A percentile compares a stretch with the other conserved stretches of the same genome.
These are phyloP conservation scores for Apostasia ramifera DNA, from an alignment of 106 monocot species.

Conservation along the genomic window DNA sequence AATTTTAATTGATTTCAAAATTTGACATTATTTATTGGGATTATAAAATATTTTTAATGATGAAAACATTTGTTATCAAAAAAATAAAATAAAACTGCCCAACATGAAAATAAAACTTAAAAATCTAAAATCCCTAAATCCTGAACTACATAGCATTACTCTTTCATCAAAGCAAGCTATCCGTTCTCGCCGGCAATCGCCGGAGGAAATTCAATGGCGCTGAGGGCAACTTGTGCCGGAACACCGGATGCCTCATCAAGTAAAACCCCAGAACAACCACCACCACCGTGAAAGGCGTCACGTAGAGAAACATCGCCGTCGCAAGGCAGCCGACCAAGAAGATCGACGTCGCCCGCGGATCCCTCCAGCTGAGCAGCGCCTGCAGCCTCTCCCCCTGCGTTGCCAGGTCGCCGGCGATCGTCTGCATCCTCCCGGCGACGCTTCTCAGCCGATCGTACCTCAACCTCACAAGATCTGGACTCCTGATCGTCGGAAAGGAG, in stretches of 20 bases:
- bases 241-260: slow-evolving; percentile 72
- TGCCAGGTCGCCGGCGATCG: slow-evolving; percentile 56
- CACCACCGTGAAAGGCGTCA: slow-evolving; percentile 48
- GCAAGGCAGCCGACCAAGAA: slow-evolving; percentile 47
- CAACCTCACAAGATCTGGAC: slow-evolving; percentile 29
- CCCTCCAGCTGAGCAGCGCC: slow-evolving; percentile 66
- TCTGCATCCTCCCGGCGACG: slow-evolving; percentile 52
- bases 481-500: slow-evolving; percentile 32
- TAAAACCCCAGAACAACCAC: slow-evolving; percentile 34
- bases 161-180: slow-evolving; percentile 35
- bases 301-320: slow-evolving; percentile 33
- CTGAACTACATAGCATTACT: no score
- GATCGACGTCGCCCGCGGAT: slow-evolving; percentile 53
- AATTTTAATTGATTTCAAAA: no score
- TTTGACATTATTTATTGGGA: no score
- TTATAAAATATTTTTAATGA: no score
- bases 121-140: no score
- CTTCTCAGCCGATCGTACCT: slow-evolving; percentile 67
- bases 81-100: no score
- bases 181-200: slow-evolving; percentile 59
- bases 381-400: slow-evolving; percentile 69
- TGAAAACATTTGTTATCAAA: no score
- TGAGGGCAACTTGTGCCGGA: slow-evolving; percentile 38
- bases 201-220: slow-evolving; percentile 54
- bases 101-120: no score